These are phyloP conservation scores for Marsdenia floribunda DNA, from an alignment of 257 asterid genomes.

Conservation along the genomic window DNA sequence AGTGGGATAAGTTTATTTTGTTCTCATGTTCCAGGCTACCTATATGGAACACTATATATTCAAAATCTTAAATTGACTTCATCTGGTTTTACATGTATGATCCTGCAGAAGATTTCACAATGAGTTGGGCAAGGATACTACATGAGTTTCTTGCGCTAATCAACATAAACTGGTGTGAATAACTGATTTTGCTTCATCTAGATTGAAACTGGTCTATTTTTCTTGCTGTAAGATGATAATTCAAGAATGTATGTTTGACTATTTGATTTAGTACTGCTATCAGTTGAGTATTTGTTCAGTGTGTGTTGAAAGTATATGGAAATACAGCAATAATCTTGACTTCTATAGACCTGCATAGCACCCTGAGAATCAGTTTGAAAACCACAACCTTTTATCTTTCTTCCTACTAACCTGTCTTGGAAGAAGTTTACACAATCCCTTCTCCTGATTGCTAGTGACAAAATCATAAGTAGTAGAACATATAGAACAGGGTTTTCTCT, in stretches of 20 bases:
- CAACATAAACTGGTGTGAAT: not conserved
- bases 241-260: not conserved
- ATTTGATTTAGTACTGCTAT: not conserved
- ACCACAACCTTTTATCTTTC: not conserved
- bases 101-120: not conserved
- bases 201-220: too few relatives aligned
- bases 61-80: not conserved
- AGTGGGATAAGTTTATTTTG: not conserved
- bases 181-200: not conserved
- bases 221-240: too few relatives aligned
- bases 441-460: not conserved
- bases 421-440: not conserved
- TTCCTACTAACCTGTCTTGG: not conserved
- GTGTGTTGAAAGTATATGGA: not conserved
- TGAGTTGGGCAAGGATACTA: not conserved
- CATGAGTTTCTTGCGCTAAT: not conserved
- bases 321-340: not conserved
- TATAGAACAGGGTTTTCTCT: not conserved
- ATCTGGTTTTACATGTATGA: not conserved
- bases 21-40: not conserved
- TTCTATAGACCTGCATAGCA: not conserved
- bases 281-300: not conserved
- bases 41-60: not conserved
- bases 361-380: not conserved
- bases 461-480: not conserved